Evolutionary conservation across 345 rosid genomes (phyloP).

Genomic region (Rhodamnia rubescens): DNA sequence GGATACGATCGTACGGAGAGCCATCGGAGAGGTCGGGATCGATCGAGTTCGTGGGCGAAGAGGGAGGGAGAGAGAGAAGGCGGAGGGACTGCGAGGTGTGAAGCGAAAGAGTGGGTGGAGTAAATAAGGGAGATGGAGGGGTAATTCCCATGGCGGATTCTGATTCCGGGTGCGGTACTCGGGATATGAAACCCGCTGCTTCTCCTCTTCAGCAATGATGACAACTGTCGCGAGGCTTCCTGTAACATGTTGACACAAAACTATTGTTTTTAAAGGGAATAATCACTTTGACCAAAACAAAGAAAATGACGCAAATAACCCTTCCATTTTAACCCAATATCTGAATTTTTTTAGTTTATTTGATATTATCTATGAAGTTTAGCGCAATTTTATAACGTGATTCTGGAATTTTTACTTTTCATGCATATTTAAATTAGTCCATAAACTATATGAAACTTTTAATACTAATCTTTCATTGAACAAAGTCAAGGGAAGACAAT

Average conservation of each 20-base stretch:
- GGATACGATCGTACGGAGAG: slow-evolving; percentile 39
- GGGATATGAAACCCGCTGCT: background rate
- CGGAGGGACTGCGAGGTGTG: background rate
- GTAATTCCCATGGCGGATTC: background rate
- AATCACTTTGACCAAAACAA: too few relatives aligned
- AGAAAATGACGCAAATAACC: too few relatives aligned
- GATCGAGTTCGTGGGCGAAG: background rate
- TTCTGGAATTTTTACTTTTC: accelerated
- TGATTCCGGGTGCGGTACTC: background rate
- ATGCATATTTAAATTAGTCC: accelerated
- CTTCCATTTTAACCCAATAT: too few relatives aligned
- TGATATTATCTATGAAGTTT: background rate
- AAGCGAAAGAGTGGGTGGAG: background rate
- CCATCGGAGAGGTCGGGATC: slow-evolving; percentile 24
- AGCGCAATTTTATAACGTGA: background rate
- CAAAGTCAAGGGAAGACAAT: too few relatives aligned
- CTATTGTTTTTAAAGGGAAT: too few relatives aligned
- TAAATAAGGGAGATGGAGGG: background rate
- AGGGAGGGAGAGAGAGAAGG: background rate
- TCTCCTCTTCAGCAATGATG: background rate
- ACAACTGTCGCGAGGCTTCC: background rate
- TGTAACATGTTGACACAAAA: too few relatives aligned
- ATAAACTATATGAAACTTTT: too few relatives aligned
- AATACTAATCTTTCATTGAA: too few relatives aligned
- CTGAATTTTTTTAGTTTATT: background rate